A percentile compares a stretch with the other conserved stretches of the same genome.
phyloP scores from a whole-genome alignment of 768 basidiomycete genomes.

The Leccinum variicolor region DNA sequence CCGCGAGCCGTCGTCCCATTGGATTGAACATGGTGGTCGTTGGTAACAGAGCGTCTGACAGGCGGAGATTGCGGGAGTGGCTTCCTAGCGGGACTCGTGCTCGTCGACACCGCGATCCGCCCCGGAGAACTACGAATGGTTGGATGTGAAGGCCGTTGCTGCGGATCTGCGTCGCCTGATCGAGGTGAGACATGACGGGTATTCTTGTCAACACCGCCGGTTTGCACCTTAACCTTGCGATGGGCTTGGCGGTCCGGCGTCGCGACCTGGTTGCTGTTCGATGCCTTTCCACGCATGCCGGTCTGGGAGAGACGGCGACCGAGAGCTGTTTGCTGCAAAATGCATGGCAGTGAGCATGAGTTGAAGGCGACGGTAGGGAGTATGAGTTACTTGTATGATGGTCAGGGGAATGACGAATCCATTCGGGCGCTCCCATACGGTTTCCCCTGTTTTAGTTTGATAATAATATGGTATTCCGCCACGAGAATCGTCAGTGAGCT shows the following conservation, averaged over 20 bases:
- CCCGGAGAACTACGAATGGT: constrained; percentile 34
- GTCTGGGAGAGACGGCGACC: constrained; percentile 67
- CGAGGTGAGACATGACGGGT: constrained; percentile 29
- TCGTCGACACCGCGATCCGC: constrained; percentile 22
- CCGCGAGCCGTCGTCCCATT: constrained; percentile 28
- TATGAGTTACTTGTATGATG: constrained; percentile 69
- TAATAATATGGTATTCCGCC: constrained; percentile 90
- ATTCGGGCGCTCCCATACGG: constrained; percentile 88
- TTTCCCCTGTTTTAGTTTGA: constrained; percentile 87
- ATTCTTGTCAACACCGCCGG: constrained; percentile 33
- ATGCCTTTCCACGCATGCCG: constrained; percentile 30
- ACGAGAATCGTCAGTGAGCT: constrained; percentile 79
- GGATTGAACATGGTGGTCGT: constrained; percentile 24
- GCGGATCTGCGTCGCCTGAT: constrained; percentile 25
- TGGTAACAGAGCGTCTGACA: constrained; percentile 33
- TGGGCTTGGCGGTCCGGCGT: constrained; percentile 30
- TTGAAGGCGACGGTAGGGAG: neutral
- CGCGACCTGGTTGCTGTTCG: constrained; percentile 12
- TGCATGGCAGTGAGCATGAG: constrained; percentile 5
- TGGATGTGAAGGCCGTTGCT: constrained; percentile 30
- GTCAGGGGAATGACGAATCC: constrained; percentile 91
- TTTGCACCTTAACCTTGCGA: constrained; percentile 38
- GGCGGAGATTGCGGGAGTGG: constrained; percentile 21
- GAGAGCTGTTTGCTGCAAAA: constrained; percentile 61
- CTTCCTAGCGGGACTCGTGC: constrained; percentile 26